Evolutionary conservation across 208 protist species (phyloP).

Genomic region (Leishmania gerbilli): DNA sequence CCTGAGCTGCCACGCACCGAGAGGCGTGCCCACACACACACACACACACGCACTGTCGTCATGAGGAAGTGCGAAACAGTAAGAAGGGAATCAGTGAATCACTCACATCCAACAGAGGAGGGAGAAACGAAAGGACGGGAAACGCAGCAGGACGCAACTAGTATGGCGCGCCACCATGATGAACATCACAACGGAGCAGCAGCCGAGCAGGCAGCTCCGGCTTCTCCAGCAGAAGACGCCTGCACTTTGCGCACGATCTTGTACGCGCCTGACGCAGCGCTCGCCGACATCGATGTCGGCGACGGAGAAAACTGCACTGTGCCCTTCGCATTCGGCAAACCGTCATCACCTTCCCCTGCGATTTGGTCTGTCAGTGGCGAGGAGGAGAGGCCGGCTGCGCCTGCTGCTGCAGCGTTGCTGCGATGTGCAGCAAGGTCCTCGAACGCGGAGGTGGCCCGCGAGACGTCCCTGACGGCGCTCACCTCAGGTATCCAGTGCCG

Average conservation of each 20-base stretch:
- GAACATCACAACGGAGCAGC: neutral
- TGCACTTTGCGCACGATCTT: conserved; percentile 28
- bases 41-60: neutral
- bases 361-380: neutral
- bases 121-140: too few relatives aligned
- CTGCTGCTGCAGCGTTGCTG: neutral
- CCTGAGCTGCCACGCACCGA: neutral
- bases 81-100: neutral
- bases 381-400: neutral
- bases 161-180: neutral
- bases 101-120: neutral
- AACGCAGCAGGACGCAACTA: too few relatives aligned
- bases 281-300: neutral
- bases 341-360: conserved; percentile 4
- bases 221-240: neutral
- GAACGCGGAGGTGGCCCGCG: conserved; percentile 23
- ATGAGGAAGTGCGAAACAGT: neutral
- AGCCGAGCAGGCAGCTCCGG: neutral
- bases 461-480: conserved; percentile 58
- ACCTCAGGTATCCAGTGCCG: conserved; percentile 93
- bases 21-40: neutral
- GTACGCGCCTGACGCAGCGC: neutral
- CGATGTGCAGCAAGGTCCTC: conserved; percentile 22
- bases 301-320: conserved; percentile 13
- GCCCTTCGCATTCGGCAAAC: neutral